These are phyloP conservation scores for Kodamaea derodonti DNA, from an alignment of 1,139 yeast genomes.

Conservation along the genomic window DNA sequence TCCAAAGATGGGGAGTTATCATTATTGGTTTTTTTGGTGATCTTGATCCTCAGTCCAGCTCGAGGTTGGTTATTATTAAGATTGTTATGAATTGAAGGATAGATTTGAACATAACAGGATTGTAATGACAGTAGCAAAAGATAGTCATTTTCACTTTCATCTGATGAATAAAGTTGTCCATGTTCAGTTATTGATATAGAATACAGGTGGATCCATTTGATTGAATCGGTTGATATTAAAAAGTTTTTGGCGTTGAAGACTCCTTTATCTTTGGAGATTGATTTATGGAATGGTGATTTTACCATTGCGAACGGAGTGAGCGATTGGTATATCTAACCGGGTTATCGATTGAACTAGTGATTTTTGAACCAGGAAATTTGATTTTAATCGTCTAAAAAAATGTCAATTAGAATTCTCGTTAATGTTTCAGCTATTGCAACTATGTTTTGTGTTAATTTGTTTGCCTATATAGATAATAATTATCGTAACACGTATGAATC, in stretches of 20 bases:
- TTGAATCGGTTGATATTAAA: conserved; percentile 35
- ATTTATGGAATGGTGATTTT: conserved; percentile 24
- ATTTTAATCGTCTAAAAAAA: too few species aligned
- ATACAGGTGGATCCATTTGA: conserved; percentile 35
- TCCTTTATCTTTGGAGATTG: conserved; percentile 34
- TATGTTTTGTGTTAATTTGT: too few species aligned
- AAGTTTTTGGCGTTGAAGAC: conserved; percentile 34
- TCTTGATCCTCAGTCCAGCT: conserved; percentile 2
- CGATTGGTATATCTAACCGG: too few species aligned
- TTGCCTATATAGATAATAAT: too few species aligned
- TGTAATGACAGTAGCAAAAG: conserved; percentile 37
- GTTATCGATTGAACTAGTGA: too few species aligned
- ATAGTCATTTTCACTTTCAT: conserved; percentile 31
- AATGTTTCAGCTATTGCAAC: too few species aligned
- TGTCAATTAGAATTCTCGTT: too few species aligned
- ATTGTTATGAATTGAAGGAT: conserved; percentile 17
- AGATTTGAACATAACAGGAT: conserved; percentile 40
- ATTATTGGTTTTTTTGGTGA: conserved; percentile 2
- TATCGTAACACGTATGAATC: too few species aligned
- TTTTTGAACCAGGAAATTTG: too few species aligned
- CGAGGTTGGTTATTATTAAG: conserved; percentile 3
- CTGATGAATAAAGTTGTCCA: conserved; percentile 36
- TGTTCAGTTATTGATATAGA: conserved; percentile 32
- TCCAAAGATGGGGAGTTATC: conserved; percentile 10
- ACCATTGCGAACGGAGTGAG: too few species aligned